These are phyloP conservation scores for Albugo candida DNA, from an alignment of 352 stramenopile species.

Conservation along the genomic window DNA sequence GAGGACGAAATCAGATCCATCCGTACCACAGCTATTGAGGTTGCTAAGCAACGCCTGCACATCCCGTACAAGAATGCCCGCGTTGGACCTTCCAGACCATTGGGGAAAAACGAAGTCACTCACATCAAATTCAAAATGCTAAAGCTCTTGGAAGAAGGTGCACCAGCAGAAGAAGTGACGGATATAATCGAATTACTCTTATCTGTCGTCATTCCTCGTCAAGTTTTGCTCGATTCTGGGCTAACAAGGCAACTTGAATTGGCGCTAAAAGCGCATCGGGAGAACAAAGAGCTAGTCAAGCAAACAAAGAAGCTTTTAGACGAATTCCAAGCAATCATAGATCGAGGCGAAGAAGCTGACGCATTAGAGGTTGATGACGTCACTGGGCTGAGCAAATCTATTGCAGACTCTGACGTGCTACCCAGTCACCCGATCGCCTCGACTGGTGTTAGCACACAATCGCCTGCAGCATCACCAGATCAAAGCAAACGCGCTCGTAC, in stretches of 20 bases:
- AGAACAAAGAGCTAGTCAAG: constrained; percentile 74
- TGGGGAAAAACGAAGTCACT: constrained; percentile 63
- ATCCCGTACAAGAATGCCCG: constrained; percentile 64
- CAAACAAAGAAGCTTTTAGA: constrained; percentile 65
- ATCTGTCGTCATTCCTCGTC: constrained; percentile 50
- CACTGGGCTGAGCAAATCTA: not conserved
- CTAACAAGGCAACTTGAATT: constrained; percentile 58
- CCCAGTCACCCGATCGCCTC: constrained; percentile 7
- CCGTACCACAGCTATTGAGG: constrained; percentile 50
- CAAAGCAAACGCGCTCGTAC: constrained; percentile 21
- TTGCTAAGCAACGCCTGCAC: constrained; percentile 50
- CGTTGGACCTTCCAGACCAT: constrained; percentile 41
- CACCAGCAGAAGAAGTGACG: constrained; percentile 49
- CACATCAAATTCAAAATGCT: constrained; percentile 76
- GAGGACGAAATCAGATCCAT: constrained; percentile 62
- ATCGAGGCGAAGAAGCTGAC: not conserved
- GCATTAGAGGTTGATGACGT: not conserved
- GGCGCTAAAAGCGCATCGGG: constrained; percentile 55
- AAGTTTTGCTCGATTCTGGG: constrained; percentile 54
- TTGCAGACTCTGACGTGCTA: constrained; percentile 31
- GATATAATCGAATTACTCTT: constrained; percentile 67
- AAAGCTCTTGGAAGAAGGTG: constrained; percentile 67
- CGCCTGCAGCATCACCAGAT: constrained; percentile 48
- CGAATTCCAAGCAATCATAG: constrained; percentile 52
- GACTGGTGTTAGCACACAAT: constrained; percentile 18